Base-by-base conservation (phyloP, 1,139 yeast species). In the Lodderomyces margitis region DNA sequence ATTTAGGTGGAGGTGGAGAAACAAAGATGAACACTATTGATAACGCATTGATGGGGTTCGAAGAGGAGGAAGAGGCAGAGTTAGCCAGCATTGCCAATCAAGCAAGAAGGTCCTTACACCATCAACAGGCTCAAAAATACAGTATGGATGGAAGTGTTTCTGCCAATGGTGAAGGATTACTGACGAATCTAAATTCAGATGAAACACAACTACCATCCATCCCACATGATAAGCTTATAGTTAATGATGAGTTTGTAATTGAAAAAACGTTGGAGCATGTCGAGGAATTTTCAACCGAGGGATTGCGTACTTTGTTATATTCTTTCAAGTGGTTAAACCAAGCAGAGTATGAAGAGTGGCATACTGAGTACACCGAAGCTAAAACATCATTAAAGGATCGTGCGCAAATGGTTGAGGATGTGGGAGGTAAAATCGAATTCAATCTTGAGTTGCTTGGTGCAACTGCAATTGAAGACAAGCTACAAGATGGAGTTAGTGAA, bases 381-480 rank as follows among this genome's bases (percentile, higher is more conserved):
- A 83, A 87, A 53, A 81, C 91, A 0, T 78, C 96, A 3, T 64
- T 92, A 37, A 73, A 66, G 1, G 78, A 88, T 50, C 78, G 98
- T 39, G 73, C 81, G 3, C 61, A 68, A 38, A 73, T 81, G 52
- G 80, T 91, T 37, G 96, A 87, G 49, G 68, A 68, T 25, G 78
- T 82, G 6, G 98, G 98, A 16, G 85, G 76, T 34, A 59, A 70
- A 43, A 69, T 92, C 43, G 99, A 94, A 59, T 62, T 59, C 10
- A 73, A 76, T 23, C 67, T 92, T 35, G 83, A 77, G 43, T 65
- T 92, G 15, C 62, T 84, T 11, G 98, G 98, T 7, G 97, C 96
- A 2, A 89, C 98, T 2, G 98, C 98, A 0, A 92, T 94, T 49
- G 99, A 94, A 60, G 99, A 94, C 58, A 94, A 92, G 58, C 71